These are phyloP conservation scores for Lactifluus volemus DNA, from an alignment of 768 basidiomycete species.

Conservation along the genomic window DNA sequence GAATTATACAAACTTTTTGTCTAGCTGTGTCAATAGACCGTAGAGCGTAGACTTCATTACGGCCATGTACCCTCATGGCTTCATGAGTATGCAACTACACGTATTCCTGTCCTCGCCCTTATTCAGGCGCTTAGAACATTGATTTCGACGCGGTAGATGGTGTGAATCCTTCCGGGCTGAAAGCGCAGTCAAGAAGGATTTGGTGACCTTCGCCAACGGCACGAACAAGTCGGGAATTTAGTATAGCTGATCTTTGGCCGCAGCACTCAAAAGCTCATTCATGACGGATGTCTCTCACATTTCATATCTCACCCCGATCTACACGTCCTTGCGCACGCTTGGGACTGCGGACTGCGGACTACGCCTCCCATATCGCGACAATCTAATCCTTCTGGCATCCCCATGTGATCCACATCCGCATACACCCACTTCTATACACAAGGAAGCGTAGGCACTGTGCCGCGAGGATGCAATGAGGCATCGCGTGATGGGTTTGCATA, in stretches of 20 bases:
- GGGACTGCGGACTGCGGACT: conserved; percentile 1
- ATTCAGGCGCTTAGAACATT: too few species aligned
- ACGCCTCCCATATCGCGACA: not conserved
- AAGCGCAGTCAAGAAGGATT: too few species aligned
- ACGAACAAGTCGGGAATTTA: not conserved
- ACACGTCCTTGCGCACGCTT: not conserved
- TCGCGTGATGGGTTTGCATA: not conserved
- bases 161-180: too few species aligned
- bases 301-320: not conserved
- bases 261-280: not conserved
- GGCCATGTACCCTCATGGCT: too few species aligned
- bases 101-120: too few species aligned
- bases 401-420: not conserved
- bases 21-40: not conserved
- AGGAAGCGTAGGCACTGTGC: not conserved
- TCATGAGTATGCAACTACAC: too few species aligned
- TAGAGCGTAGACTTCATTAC: too few species aligned
- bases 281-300: not conserved
- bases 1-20: not conserved
- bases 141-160: too few species aligned
- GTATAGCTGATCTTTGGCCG: not conserved
- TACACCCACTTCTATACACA: not conserved
- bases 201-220: too few species aligned
- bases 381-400: not conserved
- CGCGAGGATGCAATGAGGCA: not conserved